Percentiles rank a stretch among this genome's conserved stretches.
These are phyloP conservation scores for Fusarium palustre DNA, from an alignment of 2,329 filamentous ascomycete species.

Conservation along the genomic window DNA sequence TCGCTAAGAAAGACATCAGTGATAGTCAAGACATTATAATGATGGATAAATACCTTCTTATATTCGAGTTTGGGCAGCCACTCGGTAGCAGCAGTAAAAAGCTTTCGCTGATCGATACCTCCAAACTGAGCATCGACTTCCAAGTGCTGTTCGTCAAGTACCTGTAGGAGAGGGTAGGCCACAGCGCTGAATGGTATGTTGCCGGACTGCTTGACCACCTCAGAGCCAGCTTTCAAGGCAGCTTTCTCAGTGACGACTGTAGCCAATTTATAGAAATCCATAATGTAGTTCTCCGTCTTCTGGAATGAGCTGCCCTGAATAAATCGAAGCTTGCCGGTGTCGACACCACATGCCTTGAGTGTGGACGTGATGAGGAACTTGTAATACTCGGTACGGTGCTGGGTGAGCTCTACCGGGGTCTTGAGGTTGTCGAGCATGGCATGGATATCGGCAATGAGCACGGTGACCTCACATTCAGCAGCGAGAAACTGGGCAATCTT, in stretches of 20 bases:
- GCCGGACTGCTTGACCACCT: constrained; percentile 91
- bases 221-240: constrained; percentile 89
- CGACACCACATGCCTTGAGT: constrained; percentile 81
- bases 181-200: constrained; percentile 77
- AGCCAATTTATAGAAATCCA: constrained; percentile 86
- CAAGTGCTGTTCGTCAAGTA: constrained; percentile 89
- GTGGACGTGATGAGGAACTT: constrained; percentile 78
- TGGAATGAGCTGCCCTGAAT: constrained; percentile 89
- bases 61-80: constrained; percentile 89
- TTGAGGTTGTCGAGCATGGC: constrained; percentile 87
- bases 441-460: constrained; percentile 81
- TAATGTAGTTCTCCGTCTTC: constrained; percentile 76
- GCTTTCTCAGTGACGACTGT: constrained; percentile 80
- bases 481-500: constrained; percentile 90
- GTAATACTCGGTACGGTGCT: constrained; percentile 87
- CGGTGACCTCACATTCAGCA: constrained; percentile 84
- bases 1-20: constrained; percentile 46
- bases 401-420: constrained; percentile 88
- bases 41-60: constrained; percentile 64
- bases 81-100: constrained; percentile 88
- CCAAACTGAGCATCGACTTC: constrained; percentile 91
- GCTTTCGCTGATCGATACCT: constrained; percentile 85
- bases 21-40: not conserved
- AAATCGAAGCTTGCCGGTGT: constrained; percentile 82
- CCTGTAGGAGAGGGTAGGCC: constrained; percentile 73